A percentile compares a stretch with the other conserved stretches of the same genome.
Conservation (phyloP, 2,329 filamentous ascomycete genomes). For the Fusarium pseudograminearum region DNA sequence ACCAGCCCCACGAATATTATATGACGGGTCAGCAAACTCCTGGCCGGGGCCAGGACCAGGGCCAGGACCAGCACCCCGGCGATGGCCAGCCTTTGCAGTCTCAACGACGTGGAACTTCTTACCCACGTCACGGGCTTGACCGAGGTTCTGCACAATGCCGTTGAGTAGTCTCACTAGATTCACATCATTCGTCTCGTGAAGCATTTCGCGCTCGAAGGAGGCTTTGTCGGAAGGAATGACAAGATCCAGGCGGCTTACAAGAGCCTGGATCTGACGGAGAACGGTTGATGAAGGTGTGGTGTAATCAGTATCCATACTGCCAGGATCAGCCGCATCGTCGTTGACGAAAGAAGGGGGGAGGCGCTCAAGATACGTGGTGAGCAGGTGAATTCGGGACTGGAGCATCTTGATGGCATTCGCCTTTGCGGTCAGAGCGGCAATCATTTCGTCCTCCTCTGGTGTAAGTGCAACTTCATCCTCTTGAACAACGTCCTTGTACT, state of each 20-base stretch:
- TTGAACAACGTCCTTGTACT: conserved; percentile 44
- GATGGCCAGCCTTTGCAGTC: conserved; percentile 43
- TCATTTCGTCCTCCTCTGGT: conserved; percentile 70
- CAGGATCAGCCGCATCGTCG: conserved; percentile 57
- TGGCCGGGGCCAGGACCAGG: conserved; percentile 19
- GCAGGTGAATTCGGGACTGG: conserved; percentile 77
- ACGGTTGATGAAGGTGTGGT: conserved; percentile 74
- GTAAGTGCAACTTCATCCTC: conserved; percentile 61
- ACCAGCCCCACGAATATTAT: conserved; percentile 46
- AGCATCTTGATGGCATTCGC: conserved; percentile 96
- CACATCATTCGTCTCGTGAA: conserved; percentile 86
- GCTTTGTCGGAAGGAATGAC: conserved; percentile 77
- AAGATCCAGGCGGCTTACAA: conserved; percentile 85
- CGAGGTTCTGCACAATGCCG: conserved; percentile 78
- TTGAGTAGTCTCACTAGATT: conserved; percentile 81
- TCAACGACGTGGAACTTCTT: conserved; percentile 77
- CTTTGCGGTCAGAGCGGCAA: conserved; percentile 81
- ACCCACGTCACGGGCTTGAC: conserved; percentile 77
- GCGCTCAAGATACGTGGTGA: conserved; percentile 80
- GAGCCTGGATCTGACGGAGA: conserved; percentile 87
- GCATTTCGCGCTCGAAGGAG: conserved; percentile 76
- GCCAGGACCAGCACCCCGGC: conserved; percentile 37
- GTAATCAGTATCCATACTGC: conserved; percentile 53
- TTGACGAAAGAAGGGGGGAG: conserved; percentile 75
- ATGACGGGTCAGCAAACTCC: conserved; percentile 45